Percentiles rank a stretch among this genome's conserved stretches.
Evolutionary conservation across 768 basidiomycete species (phyloP).

Genomic region (Omphalotus guepiniiformis): DNA sequence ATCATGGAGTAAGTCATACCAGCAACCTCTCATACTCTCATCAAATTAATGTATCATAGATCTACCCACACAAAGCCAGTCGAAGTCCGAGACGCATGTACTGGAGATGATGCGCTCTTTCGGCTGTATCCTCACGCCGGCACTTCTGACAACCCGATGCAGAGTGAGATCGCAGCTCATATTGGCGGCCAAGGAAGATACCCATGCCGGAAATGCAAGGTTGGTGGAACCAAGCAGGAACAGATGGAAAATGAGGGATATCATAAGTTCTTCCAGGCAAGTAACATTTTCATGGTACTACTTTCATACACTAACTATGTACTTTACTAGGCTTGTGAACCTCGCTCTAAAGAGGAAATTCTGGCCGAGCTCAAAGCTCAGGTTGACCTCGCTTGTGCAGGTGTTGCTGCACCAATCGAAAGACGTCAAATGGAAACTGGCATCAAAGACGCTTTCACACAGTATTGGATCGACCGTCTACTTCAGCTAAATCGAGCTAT

Average conservation of each 20-base stretch:
- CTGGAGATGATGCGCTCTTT: conserved; percentile 9
- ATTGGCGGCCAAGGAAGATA: conserved; percentile 24
- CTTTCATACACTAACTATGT: too few relatives aligned
- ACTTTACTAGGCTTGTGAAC: background rate
- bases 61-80: conserved; percentile 7
- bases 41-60: background rate
- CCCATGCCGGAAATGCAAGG: conserved; percentile 24
- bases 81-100: conserved; percentile 11
- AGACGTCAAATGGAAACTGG: conserved; percentile 24
- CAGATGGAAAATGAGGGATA: conserved; percentile 20
- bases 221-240: conserved; percentile 17
- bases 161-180: conserved; percentile 21
- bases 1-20: conserved; percentile 10
- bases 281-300: background rate
- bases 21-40: background rate
- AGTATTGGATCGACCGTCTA: conserved; percentile 20
- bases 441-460: conserved; percentile 27
- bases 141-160: conserved; percentile 24
- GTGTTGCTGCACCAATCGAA: conserved; percentile 12
- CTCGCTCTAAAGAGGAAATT: conserved; percentile 4
- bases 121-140: conserved; percentile 8
- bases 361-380: conserved; percentile 10
- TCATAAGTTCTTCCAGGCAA: conserved; percentile 16
- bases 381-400: conserved; percentile 9
- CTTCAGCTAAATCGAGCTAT: background rate